Evolutionary conservation across 805 yeast species (phyloP), one percentile per base, ranked within the genome.

Genomic region (Pichia cabralensis): DNA sequence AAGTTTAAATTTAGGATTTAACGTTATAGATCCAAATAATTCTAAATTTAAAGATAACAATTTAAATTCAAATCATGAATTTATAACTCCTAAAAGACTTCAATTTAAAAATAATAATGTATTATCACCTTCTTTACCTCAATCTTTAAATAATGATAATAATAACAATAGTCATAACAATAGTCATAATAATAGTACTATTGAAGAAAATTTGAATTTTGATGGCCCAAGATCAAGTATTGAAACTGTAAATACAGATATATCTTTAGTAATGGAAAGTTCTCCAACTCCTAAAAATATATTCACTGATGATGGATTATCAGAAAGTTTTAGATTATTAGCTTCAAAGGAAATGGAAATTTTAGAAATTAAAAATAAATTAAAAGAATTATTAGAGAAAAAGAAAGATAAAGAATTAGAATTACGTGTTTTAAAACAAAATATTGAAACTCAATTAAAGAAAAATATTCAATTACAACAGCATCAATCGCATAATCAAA

Each of bases 341-440:
- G 89, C 89, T 0, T 59, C 72, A 26, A 80, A 77, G 47, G 92
- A 80, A 49, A 71, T 76, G 71, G 70, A 69, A 18, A 60, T 80
- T 20, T 67, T 80, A 32, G 86, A 80, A 44, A 54, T 78, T 28
- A 77, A 74, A 42, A 76, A 73, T 43, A 59, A 62, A 30, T 65
- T 77, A 18, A 67, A 65, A 28, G 65, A 60, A 16, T 39, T 79
- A 46, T 50, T 47, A 15, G 45, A 42, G 3, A 56, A 55, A 30
- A 65, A 72, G 33, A 51, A 60, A 22, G 52, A 58, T 5, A 61
- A 71, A 29, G 70, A 65, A 36, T 43, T 51, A 30, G 81, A 76
- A 35, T 63, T 77, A 32, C 69, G 65, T 33, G 60, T 59, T 28
- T 57, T 78, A 22, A 68, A 76, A 30, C 57, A 55, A 15, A 54